These are phyloP conservation scores for Fusarium coicis DNA, from an alignment of 2,329 filamentous ascomycete species.

Conservation along the genomic window DNA sequence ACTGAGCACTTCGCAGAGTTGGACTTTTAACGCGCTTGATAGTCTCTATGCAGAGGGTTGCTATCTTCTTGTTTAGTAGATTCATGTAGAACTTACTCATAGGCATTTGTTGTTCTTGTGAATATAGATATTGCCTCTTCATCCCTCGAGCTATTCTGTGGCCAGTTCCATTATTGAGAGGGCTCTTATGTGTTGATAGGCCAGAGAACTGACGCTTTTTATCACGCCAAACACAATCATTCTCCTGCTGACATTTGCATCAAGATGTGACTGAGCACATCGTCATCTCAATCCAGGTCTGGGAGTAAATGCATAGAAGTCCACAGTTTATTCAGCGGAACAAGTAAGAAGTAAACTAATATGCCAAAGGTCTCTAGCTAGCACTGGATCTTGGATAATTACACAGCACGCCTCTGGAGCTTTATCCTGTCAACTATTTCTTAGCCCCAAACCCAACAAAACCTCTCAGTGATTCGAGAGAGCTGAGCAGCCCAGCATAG, in stretches of 20 bases:
- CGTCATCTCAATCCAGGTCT: too few species aligned
- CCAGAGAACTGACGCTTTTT: background rate
- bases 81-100: background rate
- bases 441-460: background rate
- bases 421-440: accelerated
- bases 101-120: accelerated
- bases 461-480: background rate
- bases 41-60: background rate
- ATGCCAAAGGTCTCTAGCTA: background rate
- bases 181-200: accelerated
- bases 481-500: background rate
- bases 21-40: background rate
- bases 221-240: too few species aligned
- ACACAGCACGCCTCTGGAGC: accelerated
- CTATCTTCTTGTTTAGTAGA: background rate
- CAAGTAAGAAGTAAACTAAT: background rate
- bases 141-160: too few species aligned
- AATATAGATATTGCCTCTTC: accelerated
- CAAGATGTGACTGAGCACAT: too few species aligned
- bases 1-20: background rate
- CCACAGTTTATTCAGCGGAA: accelerated
- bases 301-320: too few species aligned
- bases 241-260: too few species aligned
- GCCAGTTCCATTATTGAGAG: background rate
- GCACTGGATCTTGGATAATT: accelerated